Base-by-base conservation (phyloP, 2,329 filamentous ascomycete species). In the Keithomyces neogunnii region DNA sequence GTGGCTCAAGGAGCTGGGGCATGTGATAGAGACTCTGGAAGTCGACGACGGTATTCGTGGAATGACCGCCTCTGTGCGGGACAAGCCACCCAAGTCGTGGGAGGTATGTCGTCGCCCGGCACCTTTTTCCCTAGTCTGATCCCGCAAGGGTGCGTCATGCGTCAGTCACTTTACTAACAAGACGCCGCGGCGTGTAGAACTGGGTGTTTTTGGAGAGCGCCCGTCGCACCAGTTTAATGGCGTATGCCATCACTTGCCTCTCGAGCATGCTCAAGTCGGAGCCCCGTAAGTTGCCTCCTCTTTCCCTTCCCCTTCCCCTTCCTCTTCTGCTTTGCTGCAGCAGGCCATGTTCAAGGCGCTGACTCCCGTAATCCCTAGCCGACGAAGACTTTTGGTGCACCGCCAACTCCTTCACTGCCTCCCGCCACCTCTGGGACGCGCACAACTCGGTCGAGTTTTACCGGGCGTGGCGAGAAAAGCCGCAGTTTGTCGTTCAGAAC, bases 141-240 rank as follows among this genome's bases (percentile, higher is more conserved):
- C 19, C 19, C 19, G 1, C 19, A 19, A 19, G 19, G 19, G 19
- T 19, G 19, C 19, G 19, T 19, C 1, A 19, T 19, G 19, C 19
- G 19, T 42, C 13, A 26, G 5, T 9, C n/a, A 5, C 13, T 40
- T 40, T 48, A 30, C 42, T 50, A 26, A 50, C 31, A 19, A 19
- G 19, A 19, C 19, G 19, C 19, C 3, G 30, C 5, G 30, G 4
- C n/a, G 2, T 30, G 9, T 29, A 69, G 66, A 58, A 60, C 11
- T 75, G 73, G 73, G 52, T 74, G 8, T 63, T 75, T 11, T 59
- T 69, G 3, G 73, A 75, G 59, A 71, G 68, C 51, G 59, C 66
- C 5, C 64, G 72, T 13, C 64, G 71, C 39, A 73, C 69, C 0
- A 56, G 65, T 10, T 53, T 73, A 51, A 63, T 67, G 52, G 56